Conservation (phyloP, 371 early-diverging fungal genomes). For the Apophysomyces ossiformis region DNA sequence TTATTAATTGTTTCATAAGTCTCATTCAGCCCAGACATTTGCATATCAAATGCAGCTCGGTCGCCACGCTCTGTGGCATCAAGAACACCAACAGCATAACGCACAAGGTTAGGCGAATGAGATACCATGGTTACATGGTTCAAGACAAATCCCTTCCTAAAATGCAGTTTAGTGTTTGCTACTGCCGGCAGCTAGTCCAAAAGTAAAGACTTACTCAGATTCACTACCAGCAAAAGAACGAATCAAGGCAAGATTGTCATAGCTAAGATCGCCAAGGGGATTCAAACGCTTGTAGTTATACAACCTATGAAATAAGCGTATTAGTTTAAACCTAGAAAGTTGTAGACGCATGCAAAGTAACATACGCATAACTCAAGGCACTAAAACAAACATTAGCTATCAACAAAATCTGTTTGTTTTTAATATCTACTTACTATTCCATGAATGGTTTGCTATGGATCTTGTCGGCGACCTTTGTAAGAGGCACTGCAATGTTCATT, state of each 20-base stretch:
- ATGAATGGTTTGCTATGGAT: conserved; percentile 83
- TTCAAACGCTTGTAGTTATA: conserved; percentile 84
- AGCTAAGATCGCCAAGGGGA: conserved; percentile 52
- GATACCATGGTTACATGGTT: conserved; percentile 89
- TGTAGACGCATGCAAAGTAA: not conserved
- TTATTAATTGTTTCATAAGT: conserved; percentile 71
- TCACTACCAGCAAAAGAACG: conserved; percentile 76
- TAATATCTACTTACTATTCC: conserved; percentile 68
- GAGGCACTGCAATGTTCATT: conserved; percentile 79
- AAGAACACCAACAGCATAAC: conserved; percentile 61
- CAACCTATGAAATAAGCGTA: conserved; percentile 43
- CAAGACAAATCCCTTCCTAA: conserved; percentile 78
- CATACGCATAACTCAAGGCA: conserved; percentile 47
- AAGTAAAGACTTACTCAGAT: conserved; percentile 68
- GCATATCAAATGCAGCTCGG: conserved; percentile 64
- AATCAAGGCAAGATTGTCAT: conserved; percentile 78
- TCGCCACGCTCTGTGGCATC: conserved; percentile 56
- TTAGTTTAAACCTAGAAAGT: not conserved
- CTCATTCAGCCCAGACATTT: conserved; percentile 58
- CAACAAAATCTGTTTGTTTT: not conserved
- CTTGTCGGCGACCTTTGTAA: conserved; percentile 71
- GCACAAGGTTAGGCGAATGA: conserved; percentile 72
- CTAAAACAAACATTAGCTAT: conserved; percentile 15
- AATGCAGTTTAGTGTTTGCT: conserved; percentile 39
- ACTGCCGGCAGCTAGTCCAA: conserved; percentile 65